These are phyloP conservation scores for Hyaloscypha hepaticicola DNA, from an alignment of 495 filamentous ascomycete genomes.

Conservation along the genomic window DNA sequence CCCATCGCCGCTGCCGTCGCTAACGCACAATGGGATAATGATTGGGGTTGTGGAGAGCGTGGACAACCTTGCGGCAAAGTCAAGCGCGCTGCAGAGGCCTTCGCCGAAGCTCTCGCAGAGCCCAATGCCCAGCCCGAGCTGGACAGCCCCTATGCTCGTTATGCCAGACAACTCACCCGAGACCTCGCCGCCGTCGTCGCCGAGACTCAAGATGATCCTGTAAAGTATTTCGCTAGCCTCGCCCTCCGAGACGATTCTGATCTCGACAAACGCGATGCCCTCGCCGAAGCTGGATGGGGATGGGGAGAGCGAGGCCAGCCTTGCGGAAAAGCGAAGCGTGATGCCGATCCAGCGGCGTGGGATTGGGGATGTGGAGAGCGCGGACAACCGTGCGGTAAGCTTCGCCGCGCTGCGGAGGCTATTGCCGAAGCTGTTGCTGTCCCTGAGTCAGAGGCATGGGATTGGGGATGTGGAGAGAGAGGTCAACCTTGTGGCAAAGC, in stretches of 20 bases:
- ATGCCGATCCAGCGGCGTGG: constrained; percentile 25
- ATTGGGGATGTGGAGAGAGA: constrained; percentile 13
- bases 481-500: constrained; percentile 36
- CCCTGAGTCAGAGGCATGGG: constrained; percentile 24
- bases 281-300: constrained; percentile 33
- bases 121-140: constrained; percentile 23
- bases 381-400: constrained; percentile 35
- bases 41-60: constrained; percentile 4
- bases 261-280: constrained; percentile 29
- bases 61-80: constrained; percentile 32
- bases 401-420: constrained; percentile 37
- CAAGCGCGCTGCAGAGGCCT: constrained; percentile 39
- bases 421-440: constrained; percentile 38
- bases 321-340: constrained; percentile 33
- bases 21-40: too few relatives aligned
- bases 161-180: constrained; percentile 37
- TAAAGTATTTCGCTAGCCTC: constrained; percentile 5
- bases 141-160: constrained; percentile 30
- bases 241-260: constrained; percentile 16
- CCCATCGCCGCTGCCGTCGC: neutral
- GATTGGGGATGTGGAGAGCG: constrained; percentile 10
- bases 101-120: constrained; percentile 28
- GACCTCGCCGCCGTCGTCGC: constrained; percentile 34
- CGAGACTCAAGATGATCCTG: constrained; percentile 13
- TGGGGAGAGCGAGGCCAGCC: constrained; percentile 9